Evolutionary conservation across 352 stramenopile genomes (phyloP), one percentile per base, ranked within the genome.

Genomic region (Globisporangium takayamanum): DNA sequence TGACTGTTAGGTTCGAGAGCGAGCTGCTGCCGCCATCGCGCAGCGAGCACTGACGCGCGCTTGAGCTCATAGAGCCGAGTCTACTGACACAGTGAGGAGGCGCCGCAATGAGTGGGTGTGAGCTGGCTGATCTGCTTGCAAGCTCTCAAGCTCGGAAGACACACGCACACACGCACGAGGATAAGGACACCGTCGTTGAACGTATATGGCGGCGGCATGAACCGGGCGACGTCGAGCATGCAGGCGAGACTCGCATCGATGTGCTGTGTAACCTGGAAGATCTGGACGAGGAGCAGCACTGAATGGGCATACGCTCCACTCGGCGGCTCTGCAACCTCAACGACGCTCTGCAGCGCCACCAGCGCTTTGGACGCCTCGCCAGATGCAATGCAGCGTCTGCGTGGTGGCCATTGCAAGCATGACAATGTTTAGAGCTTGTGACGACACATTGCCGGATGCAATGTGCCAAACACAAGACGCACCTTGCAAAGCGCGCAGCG

Each of bases 191-290:
- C 75, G 41, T 82, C 79, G n/a, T 51, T 26, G 8, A 4, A 25
- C 12, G 59, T 72, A 51, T 87, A 85, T 5, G 77, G 77, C 3
- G 63, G 16, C 5, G 79, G 79, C 73, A 86, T 83, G 11, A 52
- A 33, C n/a, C 59, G 64, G 44, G 72, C 80, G 4, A 89, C 47
- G 48, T 60, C 69, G 50, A 81, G 49, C 50, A 89, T 58, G 30
- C 63, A 79, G 14, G 55, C 45, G 18, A 85, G 52, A 22, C 70
- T 71, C 46, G 65, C 55, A 20, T 79, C 59, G 3, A 64, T 63
- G 39, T 79, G 63, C 3, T 58, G 30, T 0, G 66, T 51, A 30
- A 67, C 64, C 46, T 62, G 61, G 14, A 83, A 59, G 5, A 89
- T 54, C 49, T 89, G 76, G 0, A 62, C 73, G 16, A 67, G 54